Evolutionary conservation across 2,329 filamentous ascomycete genomes (phyloP).

Genomic region (Raffaelea albimanens): DNA sequence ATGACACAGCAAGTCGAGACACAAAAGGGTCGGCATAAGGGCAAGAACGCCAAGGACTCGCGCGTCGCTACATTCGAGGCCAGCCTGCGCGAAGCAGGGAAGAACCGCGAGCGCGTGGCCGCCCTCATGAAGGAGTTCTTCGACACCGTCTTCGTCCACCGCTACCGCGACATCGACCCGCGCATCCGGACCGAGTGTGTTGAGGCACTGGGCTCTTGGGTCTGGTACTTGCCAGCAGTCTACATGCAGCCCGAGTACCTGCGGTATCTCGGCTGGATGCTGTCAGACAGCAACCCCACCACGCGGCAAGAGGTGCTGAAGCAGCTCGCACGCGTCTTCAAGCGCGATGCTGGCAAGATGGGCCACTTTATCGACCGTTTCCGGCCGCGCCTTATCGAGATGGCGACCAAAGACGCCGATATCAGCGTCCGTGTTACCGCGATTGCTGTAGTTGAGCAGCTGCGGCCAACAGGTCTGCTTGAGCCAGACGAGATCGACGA

Average conservation of each 20-base stretch:
- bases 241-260: constrained; percentile 89
- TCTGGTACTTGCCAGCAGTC: constrained; percentile 69
- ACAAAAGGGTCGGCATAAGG: background rate
- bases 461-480: constrained; percentile 76
- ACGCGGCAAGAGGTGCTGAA: constrained; percentile 80
- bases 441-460: constrained; percentile 70
- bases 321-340: constrained; percentile 72
- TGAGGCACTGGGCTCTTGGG: constrained; percentile 80
- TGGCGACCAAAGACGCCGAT: constrained; percentile 80
- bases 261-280: constrained; percentile 89
- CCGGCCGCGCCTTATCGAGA: constrained; percentile 77
- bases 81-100: constrained; percentile 60
- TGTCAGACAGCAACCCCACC: constrained; percentile 68
- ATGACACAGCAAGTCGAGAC: constrained; percentile 70
- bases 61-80: constrained; percentile 65
- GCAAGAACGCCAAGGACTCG: constrained; percentile 51
- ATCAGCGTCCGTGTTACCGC: constrained; percentile 68
- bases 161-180: constrained; percentile 88
- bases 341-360: constrained; percentile 70
- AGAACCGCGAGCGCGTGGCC: constrained; percentile 60
- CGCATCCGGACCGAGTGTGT: constrained; percentile 85
- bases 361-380: constrained; percentile 93
- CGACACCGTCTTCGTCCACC: constrained; percentile 86
- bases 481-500: constrained; percentile 87
- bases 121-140: constrained; percentile 76